Evolutionary conservation across 805 yeast genomes (phyloP).

Genomic region (Sugiyamaella valdiviana): DNA sequence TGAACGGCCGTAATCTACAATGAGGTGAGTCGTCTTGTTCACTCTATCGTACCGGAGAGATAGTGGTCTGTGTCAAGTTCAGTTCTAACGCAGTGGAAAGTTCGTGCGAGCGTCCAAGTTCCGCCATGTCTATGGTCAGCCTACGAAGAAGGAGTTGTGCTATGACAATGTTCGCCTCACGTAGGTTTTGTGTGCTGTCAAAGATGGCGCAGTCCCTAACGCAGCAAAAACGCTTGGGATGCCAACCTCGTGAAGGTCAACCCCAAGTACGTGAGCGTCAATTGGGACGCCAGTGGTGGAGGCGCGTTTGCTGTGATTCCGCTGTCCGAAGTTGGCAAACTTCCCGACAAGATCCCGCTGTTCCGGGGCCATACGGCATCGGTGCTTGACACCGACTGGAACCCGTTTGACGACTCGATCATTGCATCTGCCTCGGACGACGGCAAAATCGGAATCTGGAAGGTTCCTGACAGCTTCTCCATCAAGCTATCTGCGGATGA

Average conservation of each 20-base stretch:
- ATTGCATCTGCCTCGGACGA: constrained; percentile 80
- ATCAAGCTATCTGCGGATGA: constrained; percentile 26
- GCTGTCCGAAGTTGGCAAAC: constrained; percentile 75
- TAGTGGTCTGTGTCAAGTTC: too few relatives aligned
- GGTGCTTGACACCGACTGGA: constrained; percentile 91
- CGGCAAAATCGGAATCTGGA: constrained; percentile 80
- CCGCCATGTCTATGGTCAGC: constrained; percentile 94
- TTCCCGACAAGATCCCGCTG: constrained; percentile 87
- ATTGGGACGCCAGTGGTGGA: constrained; percentile 94
- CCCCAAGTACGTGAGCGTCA: constrained; percentile 77
- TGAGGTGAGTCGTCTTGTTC: neutral
- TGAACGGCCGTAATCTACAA: neutral
- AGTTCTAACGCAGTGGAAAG: constrained; percentile 36
- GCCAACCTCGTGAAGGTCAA: constrained; percentile 82
- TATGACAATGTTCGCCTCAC: constrained; percentile 54
- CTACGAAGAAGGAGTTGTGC: constrained; percentile 62
- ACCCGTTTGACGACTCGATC: constrained; percentile 76
- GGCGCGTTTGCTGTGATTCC: constrained; percentile 97
- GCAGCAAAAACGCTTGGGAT: constrained; percentile 91
- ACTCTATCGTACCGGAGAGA: too few relatives aligned
- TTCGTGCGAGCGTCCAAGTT: constrained; percentile 95
- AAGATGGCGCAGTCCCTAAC: neutral
- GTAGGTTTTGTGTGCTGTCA: constrained; percentile 16
- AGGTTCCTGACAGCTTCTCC: constrained; percentile 75
- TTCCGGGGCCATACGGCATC: constrained; percentile 95